These are phyloP conservation scores for Zygoascus hellenicus DNA, from an alignment of 1,139 yeast species.

Conservation along the genomic window DNA sequence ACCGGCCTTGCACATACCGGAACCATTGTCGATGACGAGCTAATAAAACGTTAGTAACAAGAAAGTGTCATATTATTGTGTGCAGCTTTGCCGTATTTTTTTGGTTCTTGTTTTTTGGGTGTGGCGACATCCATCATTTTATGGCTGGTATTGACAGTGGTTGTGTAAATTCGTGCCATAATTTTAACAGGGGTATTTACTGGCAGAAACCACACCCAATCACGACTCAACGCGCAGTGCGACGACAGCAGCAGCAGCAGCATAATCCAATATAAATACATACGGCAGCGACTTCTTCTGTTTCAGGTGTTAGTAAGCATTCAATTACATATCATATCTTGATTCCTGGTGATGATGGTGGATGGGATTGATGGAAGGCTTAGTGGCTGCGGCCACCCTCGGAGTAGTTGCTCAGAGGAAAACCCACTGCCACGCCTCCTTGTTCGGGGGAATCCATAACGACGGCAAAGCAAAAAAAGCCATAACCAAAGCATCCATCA, in stretches of 20 bases:
- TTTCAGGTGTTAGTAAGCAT: constrained; percentile 6
- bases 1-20: constrained; percentile 99
- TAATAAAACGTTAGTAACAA: constrained; percentile 4
- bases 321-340: neutral
- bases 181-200: neutral
- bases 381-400: too few species aligned
- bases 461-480: too few species aligned
- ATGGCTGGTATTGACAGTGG: neutral
- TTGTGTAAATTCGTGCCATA: neutral
- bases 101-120: too few species aligned
- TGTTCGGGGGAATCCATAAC: too few species aligned
- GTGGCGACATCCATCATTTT: too few species aligned
- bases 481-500: too few species aligned
- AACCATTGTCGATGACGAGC: constrained; percentile 98
- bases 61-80: neutral
- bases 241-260: neutral
- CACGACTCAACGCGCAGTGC: neutral
- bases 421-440: too few species aligned
- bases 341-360: too few species aligned
- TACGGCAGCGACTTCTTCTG: constrained; percentile 37
- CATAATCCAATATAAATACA: constrained; percentile 6
- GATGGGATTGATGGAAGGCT: too few species aligned
- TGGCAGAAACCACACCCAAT: too few species aligned
- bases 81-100: too few species aligned
- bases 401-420: too few species aligned